Evolutionary conservation across 2,329 filamentous ascomycete species (phyloP), one percentile per base, ranked within the genome.

Genomic region (Ceratocystis eucalypticola): DNA sequence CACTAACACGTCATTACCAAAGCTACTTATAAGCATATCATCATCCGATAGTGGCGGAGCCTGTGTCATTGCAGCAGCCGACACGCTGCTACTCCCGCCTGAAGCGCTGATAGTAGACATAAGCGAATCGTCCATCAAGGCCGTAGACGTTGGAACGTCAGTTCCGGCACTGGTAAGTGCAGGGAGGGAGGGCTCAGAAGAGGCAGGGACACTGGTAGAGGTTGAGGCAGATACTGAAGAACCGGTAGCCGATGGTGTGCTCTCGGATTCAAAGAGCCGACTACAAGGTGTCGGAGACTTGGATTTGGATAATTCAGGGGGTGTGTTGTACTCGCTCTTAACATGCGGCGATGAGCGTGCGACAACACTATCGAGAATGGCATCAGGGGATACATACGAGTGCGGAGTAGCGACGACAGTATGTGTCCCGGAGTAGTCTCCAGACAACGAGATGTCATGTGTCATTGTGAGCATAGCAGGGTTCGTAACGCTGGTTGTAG

Each of bases 221-320:
- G 53, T 5, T 5, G 22, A 3, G 74, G 72, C 15, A 33, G 48
- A 66, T 28, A 48, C 46, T 1, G 48, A 45, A 25, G 48, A 41
- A 5, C 62, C 53, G 37, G 30, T 64, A 20, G 45, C 46, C 12
- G 68, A 64, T 50, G 66, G 76, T 50, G 76, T 74, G 53, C 55
- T 37, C 15, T 80, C 78, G 67, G 77, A 72, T 53, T 80, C 76
- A 70, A 80, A 82, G 72, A 77, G 80, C 57, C 75, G 77, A n/a
- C 72, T 30, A n/a, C 55, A 71, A 5, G 78, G 75, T 33, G 80
- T 80, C 3, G 83, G 82, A 28, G 83, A 85, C 15, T 82, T 82
- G 25, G 82, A 83, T 68, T 82, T 79, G n/a, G 83, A 84, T 37
- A 86, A 79, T 68, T 82, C 82, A 0, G 83, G 83, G 3, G 82